A percentile compares a stretch with the other conserved stretches of the same genome.
Conservation (phyloP, 2,329 filamentous ascomycete genomes). For the Verticillium dahliae region DNA sequence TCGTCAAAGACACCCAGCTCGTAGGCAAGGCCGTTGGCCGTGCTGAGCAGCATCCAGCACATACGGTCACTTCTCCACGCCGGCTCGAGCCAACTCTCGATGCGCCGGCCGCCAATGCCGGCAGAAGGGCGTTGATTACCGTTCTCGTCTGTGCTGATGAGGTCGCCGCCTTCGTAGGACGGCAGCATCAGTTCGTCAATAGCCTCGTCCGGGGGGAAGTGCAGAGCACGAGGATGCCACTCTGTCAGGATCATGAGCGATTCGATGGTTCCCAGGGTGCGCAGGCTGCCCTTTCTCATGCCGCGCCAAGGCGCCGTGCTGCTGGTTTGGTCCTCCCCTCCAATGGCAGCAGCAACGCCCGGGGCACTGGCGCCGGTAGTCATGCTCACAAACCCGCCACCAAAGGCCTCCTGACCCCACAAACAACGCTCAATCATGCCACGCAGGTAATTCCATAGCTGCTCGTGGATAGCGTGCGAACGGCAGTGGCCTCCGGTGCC, state of each 20-base stretch:
- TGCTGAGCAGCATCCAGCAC: slow-evolving; percentile 96
- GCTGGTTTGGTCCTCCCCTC: slow-evolving; percentile 48
- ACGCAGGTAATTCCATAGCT: slow-evolving; percentile 88
- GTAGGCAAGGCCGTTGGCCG: slow-evolving; percentile 81
- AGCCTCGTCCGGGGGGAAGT: slow-evolving; percentile 81
- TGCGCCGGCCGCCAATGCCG: slow-evolving; percentile 72
- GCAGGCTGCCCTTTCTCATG: slow-evolving; percentile 68
- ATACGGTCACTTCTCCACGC: slow-evolving; percentile 92
- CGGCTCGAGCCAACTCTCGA: slow-evolving; percentile 94
- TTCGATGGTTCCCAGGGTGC: slow-evolving; percentile 90
- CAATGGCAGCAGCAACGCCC: not conserved
- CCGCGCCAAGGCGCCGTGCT: slow-evolving; percentile 66
- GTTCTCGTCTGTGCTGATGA: slow-evolving; percentile 35
- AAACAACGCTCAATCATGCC: slow-evolving; percentile 94
- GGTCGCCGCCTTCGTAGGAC: slow-evolving; percentile 42
- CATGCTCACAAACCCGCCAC: slow-evolving; percentile 58
- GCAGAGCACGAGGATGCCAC: slow-evolving; percentile 91
- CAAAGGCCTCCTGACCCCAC: slow-evolving; percentile 95
- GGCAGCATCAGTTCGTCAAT: slow-evolving; percentile 64
- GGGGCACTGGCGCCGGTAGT: slow-evolving; percentile 35
- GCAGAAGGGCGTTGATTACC: slow-evolving; percentile 35
- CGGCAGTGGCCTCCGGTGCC: slow-evolving; percentile 77
- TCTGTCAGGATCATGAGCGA: slow-evolving; percentile 91
- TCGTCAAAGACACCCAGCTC: slow-evolving; percentile 95
- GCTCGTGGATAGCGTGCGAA: slow-evolving; percentile 87